Conservation (phyloP, 2,329 filamentous ascomycete species). For the Fusarium sp. region DNA sequence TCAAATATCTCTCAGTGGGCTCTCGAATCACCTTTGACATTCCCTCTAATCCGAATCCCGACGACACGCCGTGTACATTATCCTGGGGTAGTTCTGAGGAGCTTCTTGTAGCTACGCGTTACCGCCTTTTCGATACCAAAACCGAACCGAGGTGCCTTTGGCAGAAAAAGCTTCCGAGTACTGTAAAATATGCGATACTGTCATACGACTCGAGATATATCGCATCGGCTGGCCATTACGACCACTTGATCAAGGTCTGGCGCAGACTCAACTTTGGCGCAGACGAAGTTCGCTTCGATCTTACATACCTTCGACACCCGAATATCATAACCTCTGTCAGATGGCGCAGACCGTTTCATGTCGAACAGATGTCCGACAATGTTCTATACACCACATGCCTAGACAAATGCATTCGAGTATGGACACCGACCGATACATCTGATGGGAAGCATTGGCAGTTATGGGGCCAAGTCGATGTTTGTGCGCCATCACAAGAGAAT, state of each 20-base stretch:
- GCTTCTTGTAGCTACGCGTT: slow-evolving; percentile 80
- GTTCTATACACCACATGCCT: slow-evolving; percentile 90
- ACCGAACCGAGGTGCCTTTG: slow-evolving; percentile 72
- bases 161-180: slow-evolving; percentile 79
- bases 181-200: slow-evolving; percentile 79
- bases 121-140: slow-evolving; percentile 74
- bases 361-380: slow-evolving; percentile 84
- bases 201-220: slow-evolving; percentile 91
- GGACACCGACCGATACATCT: slow-evolving; percentile 81
- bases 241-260: slow-evolving; percentile 93
- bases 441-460: slow-evolving; percentile 79
- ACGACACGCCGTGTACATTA: slow-evolving; percentile 63
- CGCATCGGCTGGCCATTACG: slow-evolving; percentile 82
- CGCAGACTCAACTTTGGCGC: slow-evolving; percentile 85
- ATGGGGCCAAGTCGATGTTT: slow-evolving; percentile 85
- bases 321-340: slow-evolving; percentile 82
- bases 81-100: slow-evolving; percentile 93
- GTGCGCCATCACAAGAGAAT: slow-evolving; percentile 72
- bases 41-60: slow-evolving; percentile 43
- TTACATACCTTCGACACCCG: slow-evolving; percentile 90
- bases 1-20: slow-evolving; percentile 65
- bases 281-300: slow-evolving; percentile 88
- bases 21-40: slow-evolving; percentile 72
- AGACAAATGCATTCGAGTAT: slow-evolving; percentile 85
- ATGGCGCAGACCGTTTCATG: slow-evolving; percentile 84